Evolutionary conservation across 352 stramenopile genomes (phyloP).

Genomic region (Globisporangium acanthophoron): DNA sequence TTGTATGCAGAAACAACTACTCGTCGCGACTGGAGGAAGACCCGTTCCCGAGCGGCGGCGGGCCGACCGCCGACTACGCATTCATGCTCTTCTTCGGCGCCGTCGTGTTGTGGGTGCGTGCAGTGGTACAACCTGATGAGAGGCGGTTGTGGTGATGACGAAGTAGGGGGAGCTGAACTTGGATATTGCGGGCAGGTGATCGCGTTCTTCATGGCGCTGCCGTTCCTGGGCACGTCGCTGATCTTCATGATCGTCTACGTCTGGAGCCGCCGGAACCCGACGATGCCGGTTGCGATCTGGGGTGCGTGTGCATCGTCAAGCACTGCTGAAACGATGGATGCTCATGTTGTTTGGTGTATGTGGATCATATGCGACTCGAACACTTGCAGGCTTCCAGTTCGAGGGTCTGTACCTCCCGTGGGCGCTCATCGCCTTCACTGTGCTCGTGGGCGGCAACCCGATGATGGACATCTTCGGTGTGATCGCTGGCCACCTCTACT

Average conservation of each 20-base stretch:
- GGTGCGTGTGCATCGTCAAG: conserved; percentile 20
- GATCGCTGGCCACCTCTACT: conserved; percentile 85
- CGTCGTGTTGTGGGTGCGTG: conserved; percentile 62
- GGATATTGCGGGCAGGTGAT: conserved; percentile 36
- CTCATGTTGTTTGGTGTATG: background rate
- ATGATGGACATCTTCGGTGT: conserved; percentile 87
- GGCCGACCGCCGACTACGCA: conserved; percentile 80
- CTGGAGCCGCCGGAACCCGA: conserved; percentile 86
- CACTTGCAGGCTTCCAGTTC: conserved; percentile 68
- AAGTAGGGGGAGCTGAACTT: too few relatives aligned
- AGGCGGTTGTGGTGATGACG: background rate
- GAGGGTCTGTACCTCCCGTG: conserved; percentile 85
- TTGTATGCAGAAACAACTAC: conserved; percentile 61
- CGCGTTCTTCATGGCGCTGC: conserved; percentile 77
- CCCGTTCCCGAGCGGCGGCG: conserved; percentile 74
- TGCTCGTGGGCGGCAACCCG: conserved; percentile 80
- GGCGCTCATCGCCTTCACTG: conserved; percentile 86
- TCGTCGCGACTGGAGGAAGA: conserved; percentile 80
- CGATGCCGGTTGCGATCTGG: conserved; percentile 78
- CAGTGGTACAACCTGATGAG: background rate
- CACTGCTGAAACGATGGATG: background rate
- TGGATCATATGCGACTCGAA: background rate
- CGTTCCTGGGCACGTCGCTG: conserved; percentile 78
- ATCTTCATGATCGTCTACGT: conserved; percentile 92
- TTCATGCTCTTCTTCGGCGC: conserved; percentile 89